phyloP scores from a whole-genome alignment of 768 basidiomycete genomes.

The Tulasnella calospora region DNA sequence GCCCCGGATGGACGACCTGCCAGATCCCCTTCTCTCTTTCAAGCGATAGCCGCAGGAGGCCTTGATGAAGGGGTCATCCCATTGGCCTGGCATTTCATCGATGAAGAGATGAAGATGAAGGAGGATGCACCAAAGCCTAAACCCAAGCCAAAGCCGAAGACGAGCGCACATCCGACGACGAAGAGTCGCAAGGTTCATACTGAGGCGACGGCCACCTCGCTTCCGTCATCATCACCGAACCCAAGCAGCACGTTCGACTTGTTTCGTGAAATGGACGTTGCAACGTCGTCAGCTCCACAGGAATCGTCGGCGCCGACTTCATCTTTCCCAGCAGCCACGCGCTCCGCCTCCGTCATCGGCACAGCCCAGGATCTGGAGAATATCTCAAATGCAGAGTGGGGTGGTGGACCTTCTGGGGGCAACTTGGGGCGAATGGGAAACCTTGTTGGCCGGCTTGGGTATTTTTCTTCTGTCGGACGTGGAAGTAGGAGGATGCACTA shows the following conservation, averaged over 20 bases:
- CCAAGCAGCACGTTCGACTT: neutral
- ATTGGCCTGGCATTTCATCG: slow-evolving; percentile 14
- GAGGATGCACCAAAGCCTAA: neutral
- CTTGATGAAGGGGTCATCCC: slow-evolving; percentile 14
- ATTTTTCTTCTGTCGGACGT: neutral
- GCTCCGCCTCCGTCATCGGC: neutral
- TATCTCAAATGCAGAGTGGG: neutral
- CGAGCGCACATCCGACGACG: neutral
- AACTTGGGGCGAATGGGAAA: neutral
- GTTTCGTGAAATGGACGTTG: neutral
- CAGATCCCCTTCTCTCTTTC: slow-evolving; percentile 17
- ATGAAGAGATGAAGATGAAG: slow-evolving; percentile 2
- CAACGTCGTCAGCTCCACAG: neutral
- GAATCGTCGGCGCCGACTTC: neutral
- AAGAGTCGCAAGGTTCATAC: neutral
- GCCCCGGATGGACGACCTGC: neutral
- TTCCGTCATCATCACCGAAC: neutral
- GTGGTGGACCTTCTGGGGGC: neutral
- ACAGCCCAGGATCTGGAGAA: neutral
- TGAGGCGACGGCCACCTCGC: neutral
- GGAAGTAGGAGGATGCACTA: neutral
- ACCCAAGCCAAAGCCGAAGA: neutral
- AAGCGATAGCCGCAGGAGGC: slow-evolving; percentile 13
- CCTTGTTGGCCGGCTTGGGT: neutral
- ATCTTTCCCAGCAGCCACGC: neutral